Percentiles rank a stretch among this genome's conserved stretches.
Conservation (phyloP, 768 basidiomycete genomes). For the Psilocybe cubensis region DNA sequence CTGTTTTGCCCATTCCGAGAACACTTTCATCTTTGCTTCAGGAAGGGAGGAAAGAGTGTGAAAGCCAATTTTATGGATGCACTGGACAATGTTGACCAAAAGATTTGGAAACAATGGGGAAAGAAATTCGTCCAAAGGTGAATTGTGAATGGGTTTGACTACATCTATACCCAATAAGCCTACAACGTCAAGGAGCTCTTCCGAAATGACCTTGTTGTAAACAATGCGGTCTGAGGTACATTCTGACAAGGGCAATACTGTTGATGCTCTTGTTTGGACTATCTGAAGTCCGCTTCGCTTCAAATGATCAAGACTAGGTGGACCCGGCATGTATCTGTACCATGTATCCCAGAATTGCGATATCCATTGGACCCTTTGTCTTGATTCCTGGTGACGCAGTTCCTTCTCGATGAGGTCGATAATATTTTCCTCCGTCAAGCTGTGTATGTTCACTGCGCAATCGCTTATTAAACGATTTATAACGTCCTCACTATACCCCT, state of each 20-base stretch:
- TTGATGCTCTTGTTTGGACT: background rate
- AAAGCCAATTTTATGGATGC: slow-evolving; percentile 1
- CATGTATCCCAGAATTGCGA: slow-evolving; percentile 9
- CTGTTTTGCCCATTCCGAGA: background rate
- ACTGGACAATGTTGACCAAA: slow-evolving; percentile 9
- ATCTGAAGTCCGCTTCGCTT: background rate
- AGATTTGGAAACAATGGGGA: slow-evolving; percentile 2
- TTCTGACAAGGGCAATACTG: slow-evolving; percentile 1
- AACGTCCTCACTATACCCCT: background rate
- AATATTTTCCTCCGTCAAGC: background rate
- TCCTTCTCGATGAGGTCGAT: background rate
- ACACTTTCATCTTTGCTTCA: background rate
- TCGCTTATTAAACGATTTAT: slow-evolving; percentile 2
- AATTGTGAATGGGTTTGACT: background rate
- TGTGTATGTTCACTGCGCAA: slow-evolving; percentile 1
- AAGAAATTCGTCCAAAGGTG: background rate
- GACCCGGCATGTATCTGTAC: slow-evolving; percentile 13
- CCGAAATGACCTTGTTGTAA: background rate
- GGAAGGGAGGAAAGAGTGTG: background rate
- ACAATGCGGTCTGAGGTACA: slow-evolving; percentile 9
- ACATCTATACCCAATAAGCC: slow-evolving; percentile 1
- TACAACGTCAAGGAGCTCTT: background rate
- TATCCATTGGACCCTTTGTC: background rate
- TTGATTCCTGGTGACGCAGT: background rate
- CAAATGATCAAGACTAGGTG: slow-evolving; percentile 2